These are phyloP conservation scores for Colletotrichum tofieldiae DNA, from an alignment of 2,329 filamentous ascomycete genomes.

Conservation along the genomic window DNA sequence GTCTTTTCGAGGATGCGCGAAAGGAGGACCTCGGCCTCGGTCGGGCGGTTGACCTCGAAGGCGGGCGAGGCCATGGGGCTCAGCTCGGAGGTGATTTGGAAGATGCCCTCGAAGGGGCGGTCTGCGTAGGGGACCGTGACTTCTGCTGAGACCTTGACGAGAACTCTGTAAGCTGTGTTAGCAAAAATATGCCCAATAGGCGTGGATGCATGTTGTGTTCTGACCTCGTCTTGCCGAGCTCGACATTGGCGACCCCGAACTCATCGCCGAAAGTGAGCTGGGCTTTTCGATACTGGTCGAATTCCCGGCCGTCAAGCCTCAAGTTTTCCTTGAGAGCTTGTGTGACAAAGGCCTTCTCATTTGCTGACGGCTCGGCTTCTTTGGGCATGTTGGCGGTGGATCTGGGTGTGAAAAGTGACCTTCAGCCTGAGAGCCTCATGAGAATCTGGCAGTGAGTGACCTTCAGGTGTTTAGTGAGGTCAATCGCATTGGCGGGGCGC, in stretches of 20 bases:
- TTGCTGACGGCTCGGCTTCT: constrained; percentile 90
- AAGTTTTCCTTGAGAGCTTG: constrained; percentile 86
- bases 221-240: constrained; percentile 91
- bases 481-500: constrained; percentile 45
- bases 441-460: constrained; percentile 24
- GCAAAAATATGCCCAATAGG: neutral
- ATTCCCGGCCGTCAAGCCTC: constrained; percentile 85
- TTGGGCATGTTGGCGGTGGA: constrained; percentile 79
- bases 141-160: constrained; percentile 89
- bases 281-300: constrained; percentile 85
- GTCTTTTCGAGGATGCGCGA: constrained; percentile 94
- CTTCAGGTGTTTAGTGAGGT: constrained; percentile 42
- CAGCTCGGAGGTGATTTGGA: constrained; percentile 92
- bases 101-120: constrained; percentile 94
- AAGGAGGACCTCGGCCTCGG: constrained; percentile 87
- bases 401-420: constrained; percentile 44
- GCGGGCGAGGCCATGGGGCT: constrained; percentile 92
- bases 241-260: constrained; percentile 90
- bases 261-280: constrained; percentile 89
- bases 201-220: constrained; percentile 36
- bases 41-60: constrained; percentile 88
- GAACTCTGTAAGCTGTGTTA: constrained; percentile 70
- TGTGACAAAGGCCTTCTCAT: constrained; percentile 89
- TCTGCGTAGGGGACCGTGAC: constrained; percentile 89
- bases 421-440: constrained; percentile 12